Base-by-base conservation (phyloP, 2,329 filamentous ascomycete genomes). In the Dactylellina drechsleri region DNA sequence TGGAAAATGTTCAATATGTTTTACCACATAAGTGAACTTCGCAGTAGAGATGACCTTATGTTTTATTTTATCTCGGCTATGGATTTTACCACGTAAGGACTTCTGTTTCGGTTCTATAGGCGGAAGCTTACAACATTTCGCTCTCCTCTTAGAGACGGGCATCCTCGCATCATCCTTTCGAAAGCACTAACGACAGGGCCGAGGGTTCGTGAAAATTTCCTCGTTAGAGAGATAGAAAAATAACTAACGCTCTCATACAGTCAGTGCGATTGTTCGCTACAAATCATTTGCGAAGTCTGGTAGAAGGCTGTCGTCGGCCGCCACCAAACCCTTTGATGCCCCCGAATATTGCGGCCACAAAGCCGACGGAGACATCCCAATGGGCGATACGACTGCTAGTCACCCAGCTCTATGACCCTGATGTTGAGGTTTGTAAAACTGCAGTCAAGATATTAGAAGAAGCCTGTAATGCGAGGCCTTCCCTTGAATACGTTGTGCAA, bases 1-100 rank as follows among this genome's bases (percentile, higher is more conserved):
- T 98, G 95, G 94, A 92, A 93, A 79, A 96, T 99, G 86, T 93
- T 97, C 83, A 98, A 98, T 82, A 99, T 99, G 92, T 96, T 98
- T 86, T 99, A 99, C 81, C 95, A 98, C 82, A 97, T 99, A 76
- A 87, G 97, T 70, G 94, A 98, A 80, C 85, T 97, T 52, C 92
- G 91, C 79, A 91, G 95, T 81, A 90, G 95, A 1, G 92, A 94
- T 53, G 95, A 99, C 81, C 85, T 99, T 72, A 92, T 98, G 81
- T 92, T 93, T 80, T 86, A 94, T 8, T 86, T 99, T 36, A 86
- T 99, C 7, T 90, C 91, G 57, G 95, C 93, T 79, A 93, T 99
- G 82, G 94, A 99, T 82, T 99, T 97, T 81, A 91, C 89, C 18
- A 84, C 96, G 23, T 89, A 91, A 77, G 76, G 64, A n/a, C 59